Base-by-base conservation (phyloP, 1,284 basidiomycete genomes). In the Malassezia cuniculi region DNA sequence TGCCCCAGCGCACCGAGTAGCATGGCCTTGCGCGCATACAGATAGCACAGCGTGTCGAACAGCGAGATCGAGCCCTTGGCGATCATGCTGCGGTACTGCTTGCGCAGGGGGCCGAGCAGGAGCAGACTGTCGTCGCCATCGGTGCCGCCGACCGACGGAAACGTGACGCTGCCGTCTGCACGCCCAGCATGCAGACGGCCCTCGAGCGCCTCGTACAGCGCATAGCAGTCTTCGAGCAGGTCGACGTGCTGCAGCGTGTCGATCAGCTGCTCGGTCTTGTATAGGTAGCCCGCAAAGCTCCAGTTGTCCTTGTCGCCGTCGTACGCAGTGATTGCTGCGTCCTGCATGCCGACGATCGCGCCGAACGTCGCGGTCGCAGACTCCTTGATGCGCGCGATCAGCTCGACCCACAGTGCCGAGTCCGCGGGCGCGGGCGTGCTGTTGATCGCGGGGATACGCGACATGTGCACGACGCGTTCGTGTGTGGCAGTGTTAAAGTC, bases 171-270 rank as follows among this genome's bases (percentile, higher is more conserved):
- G 52, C 69, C 53, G 19, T 39, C 48, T 26, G 48, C 44, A 27
- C 54, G 41, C 6, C 47, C 47, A 15, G 46, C 40, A 6, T 43
- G 35, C 68, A 95, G 94, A 1, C 79, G 75, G 0, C 76, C 74
- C 63, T 95, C 89, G 4, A 97, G 77, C 69, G 95, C 87, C 46
- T 87, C 81, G 58, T 94, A 95, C 48, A 85, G 81, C 11, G 79
- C 69, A 2, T 93, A 70, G 0, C 89, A 84, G 58, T 97, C 93
- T 58, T 94, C 86, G 43, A 78, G 75, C 9, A 99, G 73, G 48
- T 78, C 81, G 66, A 94, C 82, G 4, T 81, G 83, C 64, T 93
- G 85, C 57, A 87, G 87, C 0, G 87, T 93, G 44, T 76, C 77
- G 1, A 90, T 87, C 12, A 99, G 73, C 41, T 81, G 86, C 78